Percentiles rank a stretch among this genome's conserved stretches.
Conservation (phyloP, 2,329 filamentous ascomycete genomes). For the Paecilomyces fulvus region DNA sequence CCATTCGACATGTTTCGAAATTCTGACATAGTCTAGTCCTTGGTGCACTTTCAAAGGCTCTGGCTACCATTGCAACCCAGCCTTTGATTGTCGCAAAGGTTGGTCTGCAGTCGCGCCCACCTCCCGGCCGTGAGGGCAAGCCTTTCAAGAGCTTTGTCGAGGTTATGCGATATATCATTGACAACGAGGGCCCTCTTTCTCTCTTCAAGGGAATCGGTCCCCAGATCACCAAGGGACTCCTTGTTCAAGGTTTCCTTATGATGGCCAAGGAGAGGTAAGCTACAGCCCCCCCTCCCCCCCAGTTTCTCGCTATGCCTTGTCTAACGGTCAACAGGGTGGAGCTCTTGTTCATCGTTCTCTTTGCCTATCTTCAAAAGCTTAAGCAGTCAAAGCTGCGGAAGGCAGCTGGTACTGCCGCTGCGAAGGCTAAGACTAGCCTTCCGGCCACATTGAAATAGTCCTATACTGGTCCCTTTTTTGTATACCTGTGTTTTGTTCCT, state of each 20-base stretch:
- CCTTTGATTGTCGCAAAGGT: slow-evolving; percentile 97
- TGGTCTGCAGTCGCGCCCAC: slow-evolving; percentile 86
- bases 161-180: slow-evolving; percentile 87
- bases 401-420: slow-evolving; percentile 54
- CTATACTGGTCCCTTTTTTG: slow-evolving; percentile 5
- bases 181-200: slow-evolving; percentile 74
- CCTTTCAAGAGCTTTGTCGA: slow-evolving; percentile 90
- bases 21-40: slow-evolving; percentile 51
- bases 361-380: slow-evolving; percentile 69
- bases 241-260: slow-evolving; percentile 96
- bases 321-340: slow-evolving; percentile 57
- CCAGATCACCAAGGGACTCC: slow-evolving; percentile 82
- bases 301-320: not conserved
- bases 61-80: slow-evolving; percentile 88
- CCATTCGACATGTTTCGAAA: not conserved
- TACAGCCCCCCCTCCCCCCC: not conserved
- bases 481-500: slow-evolving; percentile 6
- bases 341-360: slow-evolving; percentile 73
- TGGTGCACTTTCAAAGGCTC: slow-evolving; percentile 82
- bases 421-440: slow-evolving; percentile 49
- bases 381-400: slow-evolving; percentile 62
- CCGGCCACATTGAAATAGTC: slow-evolving; percentile 40
- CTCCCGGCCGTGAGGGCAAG: slow-evolving; percentile 72
- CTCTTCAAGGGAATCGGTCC: slow-evolving; percentile 96
- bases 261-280: slow-evolving; percentile 91